These are phyloP conservation scores for Cyclostephanos invisitatus DNA, from an alignment of 108 stramenopile genomes.

Conservation along the genomic window DNA sequence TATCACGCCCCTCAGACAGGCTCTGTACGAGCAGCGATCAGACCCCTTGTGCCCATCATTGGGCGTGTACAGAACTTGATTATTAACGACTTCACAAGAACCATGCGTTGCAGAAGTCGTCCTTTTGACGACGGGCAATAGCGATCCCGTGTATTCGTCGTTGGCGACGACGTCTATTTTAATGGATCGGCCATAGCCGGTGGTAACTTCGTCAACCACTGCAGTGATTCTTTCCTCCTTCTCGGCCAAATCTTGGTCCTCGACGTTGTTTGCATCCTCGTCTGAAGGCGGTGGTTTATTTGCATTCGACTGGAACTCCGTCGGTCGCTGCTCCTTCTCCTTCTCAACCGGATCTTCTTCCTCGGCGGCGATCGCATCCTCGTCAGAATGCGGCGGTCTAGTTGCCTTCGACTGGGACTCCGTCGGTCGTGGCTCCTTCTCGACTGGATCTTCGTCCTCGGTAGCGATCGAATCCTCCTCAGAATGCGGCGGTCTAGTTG, in stretches of 20 bases:
- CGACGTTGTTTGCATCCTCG: conserved; percentile 31
- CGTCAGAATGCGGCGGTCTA: too few species aligned
- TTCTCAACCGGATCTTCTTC: background rate
- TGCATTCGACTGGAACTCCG: conserved; percentile 7
- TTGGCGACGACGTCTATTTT: conserved; percentile 33
- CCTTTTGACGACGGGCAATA: conserved; percentile 6
- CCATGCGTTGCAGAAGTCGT: conserved; percentile 18
- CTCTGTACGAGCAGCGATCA: conserved; percentile 34
- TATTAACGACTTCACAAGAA: conserved; percentile 24
- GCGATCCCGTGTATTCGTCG: conserved; percentile 17
- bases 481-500: too few species aligned
- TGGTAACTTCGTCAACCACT: conserved; percentile 22
- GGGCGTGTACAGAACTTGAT: conserved; percentile 37
- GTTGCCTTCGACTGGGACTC: too few species aligned
- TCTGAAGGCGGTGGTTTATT: conserved; percentile 28
- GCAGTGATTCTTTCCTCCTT: conserved; percentile 17
- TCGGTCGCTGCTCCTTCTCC: conserved; percentile 24
- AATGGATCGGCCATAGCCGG: conserved; percentile 22
- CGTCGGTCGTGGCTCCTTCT: too few species aligned
- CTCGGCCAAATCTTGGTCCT: too few species aligned
- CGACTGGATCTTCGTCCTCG: too few species aligned
- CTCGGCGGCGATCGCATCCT: too few species aligned
- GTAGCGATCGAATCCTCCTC: too few species aligned
- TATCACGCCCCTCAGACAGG: conserved; percentile 23
- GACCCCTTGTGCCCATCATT: conserved; percentile 18